Evolutionary conservation across 441 rosid genomes (phyloP).

Genomic region (Hura crepitans): DNA sequence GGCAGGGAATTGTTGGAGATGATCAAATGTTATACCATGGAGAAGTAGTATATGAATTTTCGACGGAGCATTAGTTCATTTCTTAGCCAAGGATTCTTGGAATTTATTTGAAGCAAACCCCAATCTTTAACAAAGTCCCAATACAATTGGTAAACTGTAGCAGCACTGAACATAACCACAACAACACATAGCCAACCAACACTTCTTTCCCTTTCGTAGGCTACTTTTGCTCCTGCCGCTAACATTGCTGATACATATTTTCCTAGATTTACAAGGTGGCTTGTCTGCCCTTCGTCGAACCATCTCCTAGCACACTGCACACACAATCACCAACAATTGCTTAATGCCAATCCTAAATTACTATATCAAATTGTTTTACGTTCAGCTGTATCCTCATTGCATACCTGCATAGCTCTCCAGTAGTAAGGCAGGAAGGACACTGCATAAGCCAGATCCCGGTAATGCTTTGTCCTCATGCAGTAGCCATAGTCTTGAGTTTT

Average conservation of each 20-base stretch:
- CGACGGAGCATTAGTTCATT: constrained; percentile 88
- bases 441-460: constrained; percentile 87
- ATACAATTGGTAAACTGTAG: constrained; percentile 91
- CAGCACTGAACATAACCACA: constrained; percentile 76
- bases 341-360: neutral
- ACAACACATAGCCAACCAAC: constrained; percentile 72
- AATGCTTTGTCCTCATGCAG: constrained; percentile 71
- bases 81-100: constrained; percentile 95
- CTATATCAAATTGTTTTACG: too few relatives aligned
- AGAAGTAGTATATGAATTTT: constrained; percentile 81
- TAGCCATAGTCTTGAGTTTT: constrained; percentile 81
- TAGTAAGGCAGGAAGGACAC: constrained; percentile 95
- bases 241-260: constrained; percentile 97
- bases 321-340: neutral
- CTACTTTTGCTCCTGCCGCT: constrained; percentile 95
- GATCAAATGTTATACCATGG: constrained; percentile 59
- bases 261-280: constrained; percentile 82
- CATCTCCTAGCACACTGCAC: constrained; percentile 92
- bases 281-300: constrained; percentile 86
- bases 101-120: constrained; percentile 91
- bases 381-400: too few relatives aligned
- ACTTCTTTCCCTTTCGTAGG: constrained; percentile 71
- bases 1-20: neutral
- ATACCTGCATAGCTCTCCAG: constrained; percentile 99
- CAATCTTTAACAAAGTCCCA: constrained; percentile 99